These are phyloP conservation scores for Capsella bursapastoris DNA, from an alignment of 345 rosid species.

Conservation along the genomic window DNA sequence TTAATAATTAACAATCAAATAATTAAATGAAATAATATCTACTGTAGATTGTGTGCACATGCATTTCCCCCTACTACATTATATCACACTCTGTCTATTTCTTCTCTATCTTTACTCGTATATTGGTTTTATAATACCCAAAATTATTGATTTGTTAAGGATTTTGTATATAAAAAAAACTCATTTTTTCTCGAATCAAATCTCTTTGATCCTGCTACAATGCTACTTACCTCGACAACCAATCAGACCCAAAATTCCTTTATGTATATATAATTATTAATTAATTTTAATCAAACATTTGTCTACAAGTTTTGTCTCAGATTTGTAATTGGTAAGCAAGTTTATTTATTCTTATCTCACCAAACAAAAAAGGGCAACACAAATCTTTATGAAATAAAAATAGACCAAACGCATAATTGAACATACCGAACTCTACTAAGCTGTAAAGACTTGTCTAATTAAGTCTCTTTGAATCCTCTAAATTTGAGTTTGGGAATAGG, in stretches of 20 bases:
- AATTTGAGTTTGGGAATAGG: too few species aligned
- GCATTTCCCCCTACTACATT: conserved; percentile 50
- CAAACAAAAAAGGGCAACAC: too few species aligned
- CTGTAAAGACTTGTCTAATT: too few species aligned
- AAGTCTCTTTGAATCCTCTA: too few species aligned
- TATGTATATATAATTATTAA: background rate
- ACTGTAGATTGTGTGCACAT: conserved; percentile 79
- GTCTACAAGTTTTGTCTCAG: too few species aligned
- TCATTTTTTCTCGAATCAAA: conserved; percentile 41
- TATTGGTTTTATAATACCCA: conserved; percentile 31
- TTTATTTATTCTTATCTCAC: too few species aligned
- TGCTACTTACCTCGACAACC: conserved; percentile 46
- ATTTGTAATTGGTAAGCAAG: too few species aligned
- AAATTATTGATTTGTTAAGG: conserved; percentile 41
- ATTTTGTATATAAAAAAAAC: conserved; percentile 21
- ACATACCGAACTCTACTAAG: too few species aligned
- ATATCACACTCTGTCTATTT: conserved; percentile 37
- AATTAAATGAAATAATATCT: conserved; percentile 50
- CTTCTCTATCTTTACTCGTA: conserved; percentile 41
- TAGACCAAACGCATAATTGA: too few species aligned
- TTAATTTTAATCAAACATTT: too few species aligned
- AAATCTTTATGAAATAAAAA: too few species aligned
- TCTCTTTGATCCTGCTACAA: conserved; percentile 45
- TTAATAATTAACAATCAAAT: conserved; percentile 4
- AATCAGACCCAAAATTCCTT: conserved; percentile 38